phyloP scores from a whole-genome alignment of 192 early-diverging fungal species.

The Thoreauomyces humboldtii region DNA sequence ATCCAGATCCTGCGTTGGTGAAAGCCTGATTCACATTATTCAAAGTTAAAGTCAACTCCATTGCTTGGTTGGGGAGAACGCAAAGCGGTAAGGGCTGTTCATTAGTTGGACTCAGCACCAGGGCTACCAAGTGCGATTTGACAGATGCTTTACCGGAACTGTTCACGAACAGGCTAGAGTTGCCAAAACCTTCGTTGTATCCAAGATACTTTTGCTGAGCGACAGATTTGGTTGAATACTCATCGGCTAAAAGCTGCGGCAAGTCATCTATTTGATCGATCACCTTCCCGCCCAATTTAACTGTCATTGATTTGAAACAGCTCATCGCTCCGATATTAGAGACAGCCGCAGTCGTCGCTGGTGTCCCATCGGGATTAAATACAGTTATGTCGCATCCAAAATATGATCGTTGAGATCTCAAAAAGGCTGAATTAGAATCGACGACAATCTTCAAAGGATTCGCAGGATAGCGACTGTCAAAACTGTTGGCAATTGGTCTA shows the following conservation, averaged over 20 bases:
- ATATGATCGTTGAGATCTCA: neutral
- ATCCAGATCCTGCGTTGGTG: neutral
- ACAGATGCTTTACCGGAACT: neutral
- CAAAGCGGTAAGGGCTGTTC: neutral
- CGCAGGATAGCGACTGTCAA: neutral
- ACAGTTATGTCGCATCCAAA: neutral
- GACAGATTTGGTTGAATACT: neutral
- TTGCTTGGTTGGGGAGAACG: neutral
- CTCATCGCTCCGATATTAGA: neutral
- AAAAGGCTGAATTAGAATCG: neutral
- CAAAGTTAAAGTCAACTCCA: neutral
- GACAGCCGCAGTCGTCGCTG: neutral
- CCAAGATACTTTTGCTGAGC: neutral
- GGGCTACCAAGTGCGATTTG: neutral
- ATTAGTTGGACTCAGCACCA: neutral
- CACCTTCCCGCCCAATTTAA: conserved; percentile 1
- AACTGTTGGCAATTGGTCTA: neutral
- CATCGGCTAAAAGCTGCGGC: neutral
- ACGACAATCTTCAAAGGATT: neutral
- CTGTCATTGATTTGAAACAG: neutral
- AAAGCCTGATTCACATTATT: neutral
- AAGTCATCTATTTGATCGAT: neutral
- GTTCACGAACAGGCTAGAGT: neutral
- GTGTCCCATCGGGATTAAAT: neutral
- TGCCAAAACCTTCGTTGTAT: conserved; percentile 1